Evolutionary conservation across 2,329 filamentous ascomycete species (phyloP).

Genomic region (Sporothrix brasiliensis): DNA sequence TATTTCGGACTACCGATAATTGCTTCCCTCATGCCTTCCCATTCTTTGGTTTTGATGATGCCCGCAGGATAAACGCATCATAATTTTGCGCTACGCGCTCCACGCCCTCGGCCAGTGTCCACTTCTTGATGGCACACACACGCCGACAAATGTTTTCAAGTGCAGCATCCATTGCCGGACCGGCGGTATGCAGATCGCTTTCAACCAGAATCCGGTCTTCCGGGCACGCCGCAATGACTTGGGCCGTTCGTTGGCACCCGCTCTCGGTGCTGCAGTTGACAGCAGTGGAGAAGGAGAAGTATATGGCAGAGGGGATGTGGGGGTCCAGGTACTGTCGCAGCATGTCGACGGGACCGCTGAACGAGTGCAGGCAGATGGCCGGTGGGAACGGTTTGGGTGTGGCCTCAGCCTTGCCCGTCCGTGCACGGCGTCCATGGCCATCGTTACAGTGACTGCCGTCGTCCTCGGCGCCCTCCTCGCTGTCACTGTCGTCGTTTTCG

Average conservation of each 20-base stretch:
- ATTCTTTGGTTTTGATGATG: constrained; percentile 2
- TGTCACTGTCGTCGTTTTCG: constrained; percentile 40
- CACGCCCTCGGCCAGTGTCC: constrained; percentile 73
- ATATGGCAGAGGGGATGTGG: constrained; percentile 73
- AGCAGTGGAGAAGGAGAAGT: constrained; percentile 82
- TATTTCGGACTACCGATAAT: background rate
- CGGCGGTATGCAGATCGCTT: constrained; percentile 85
- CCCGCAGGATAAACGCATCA: constrained; percentile 67
- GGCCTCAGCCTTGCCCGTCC: constrained; percentile 13
- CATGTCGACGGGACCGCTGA: constrained; percentile 74
- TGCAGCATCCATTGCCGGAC: constrained; percentile 74
- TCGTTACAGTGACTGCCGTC: constrained; percentile 38
- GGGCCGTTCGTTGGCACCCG: constrained; percentile 55
- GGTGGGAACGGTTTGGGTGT: constrained; percentile 69
- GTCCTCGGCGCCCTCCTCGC: constrained; percentile 44
- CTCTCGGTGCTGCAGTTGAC: constrained; percentile 72
- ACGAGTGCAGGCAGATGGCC: constrained; percentile 90
- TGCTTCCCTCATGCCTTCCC: background rate
- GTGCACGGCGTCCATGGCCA: background rate
- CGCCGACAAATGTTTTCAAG: constrained; percentile 75
- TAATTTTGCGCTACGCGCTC: constrained; percentile 72
- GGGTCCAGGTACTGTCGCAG: constrained; percentile 77
- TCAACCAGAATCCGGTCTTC: constrained; percentile 81
- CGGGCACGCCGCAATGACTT: constrained; percentile 72
- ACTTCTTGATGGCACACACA: constrained; percentile 77